Evolutionary conservation across 306 rosid species (phyloP).

Genomic region (Castanospermum australe): DNA sequence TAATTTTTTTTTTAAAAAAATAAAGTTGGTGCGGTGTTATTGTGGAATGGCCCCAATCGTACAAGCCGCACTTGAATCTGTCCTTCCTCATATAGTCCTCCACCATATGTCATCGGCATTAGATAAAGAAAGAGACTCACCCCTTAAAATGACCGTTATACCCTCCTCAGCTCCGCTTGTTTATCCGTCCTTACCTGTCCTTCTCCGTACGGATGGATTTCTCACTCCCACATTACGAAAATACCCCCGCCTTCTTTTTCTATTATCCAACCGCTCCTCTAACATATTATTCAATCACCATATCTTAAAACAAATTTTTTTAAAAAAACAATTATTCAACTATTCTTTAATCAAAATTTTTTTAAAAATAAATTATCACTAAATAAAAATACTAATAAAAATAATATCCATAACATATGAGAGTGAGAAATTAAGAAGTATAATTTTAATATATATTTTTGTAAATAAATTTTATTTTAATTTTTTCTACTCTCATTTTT

Average conservation of each 20-base stretch:
- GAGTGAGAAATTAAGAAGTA: too few species aligned
- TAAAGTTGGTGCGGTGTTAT: not conserved
- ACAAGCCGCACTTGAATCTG: slow-evolving; percentile 80
- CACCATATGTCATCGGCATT: slow-evolving; percentile 57
- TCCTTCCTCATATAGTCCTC: slow-evolving; percentile 97
- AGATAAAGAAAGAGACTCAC: slow-evolving; percentile 6
- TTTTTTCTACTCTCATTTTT: too few species aligned
- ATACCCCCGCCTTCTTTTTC: not conserved
- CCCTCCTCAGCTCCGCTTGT: slow-evolving; percentile 17
- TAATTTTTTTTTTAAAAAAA: not conserved
- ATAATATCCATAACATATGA: too few species aligned
- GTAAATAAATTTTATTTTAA: too few species aligned
- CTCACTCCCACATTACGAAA: not conserved
- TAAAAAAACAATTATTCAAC: too few species aligned
- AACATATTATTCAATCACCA: too few species aligned
- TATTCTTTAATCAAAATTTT: too few species aligned
- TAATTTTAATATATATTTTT: too few species aligned
- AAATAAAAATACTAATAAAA: too few species aligned
- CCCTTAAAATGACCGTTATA: not conserved
- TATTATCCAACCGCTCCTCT: not conserved
- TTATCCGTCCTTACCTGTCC: slow-evolving; percentile 58
- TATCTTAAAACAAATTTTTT: too few species aligned
- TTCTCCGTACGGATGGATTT: slow-evolving; percentile 52
- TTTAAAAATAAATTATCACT: too few species aligned
- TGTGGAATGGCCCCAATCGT: slow-evolving; percentile 49